These are phyloP conservation scores for Thielaviopsis populi DNA, from an alignment of 2,329 filamentous ascomycete genomes.

Conservation along the genomic window DNA sequence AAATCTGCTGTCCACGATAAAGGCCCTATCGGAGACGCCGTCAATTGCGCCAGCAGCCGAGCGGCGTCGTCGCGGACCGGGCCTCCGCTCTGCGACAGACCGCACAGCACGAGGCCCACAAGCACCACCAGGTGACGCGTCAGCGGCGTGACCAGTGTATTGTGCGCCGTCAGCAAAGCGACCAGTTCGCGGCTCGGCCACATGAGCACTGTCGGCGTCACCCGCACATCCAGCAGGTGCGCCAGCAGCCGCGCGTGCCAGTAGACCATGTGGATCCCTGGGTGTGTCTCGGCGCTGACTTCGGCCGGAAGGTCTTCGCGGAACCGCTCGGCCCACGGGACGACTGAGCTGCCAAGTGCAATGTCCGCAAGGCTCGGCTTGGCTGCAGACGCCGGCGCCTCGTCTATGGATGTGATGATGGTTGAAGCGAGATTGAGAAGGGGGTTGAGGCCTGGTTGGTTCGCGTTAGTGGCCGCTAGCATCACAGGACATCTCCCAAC, in stretches of 20 bases:
- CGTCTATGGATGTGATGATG: conserved; percentile 23
- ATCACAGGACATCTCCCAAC: background rate
- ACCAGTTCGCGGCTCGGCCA: conserved; percentile 2
- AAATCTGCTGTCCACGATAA: background rate
- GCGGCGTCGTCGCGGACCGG: conserved; percentile 42
- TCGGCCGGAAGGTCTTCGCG: conserved; percentile 46
- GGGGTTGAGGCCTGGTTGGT: conserved; percentile 36
- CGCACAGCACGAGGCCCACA: conserved; percentile 43
- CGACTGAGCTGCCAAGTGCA: background rate
- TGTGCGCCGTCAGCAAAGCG: too few species aligned
- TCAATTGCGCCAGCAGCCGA: conserved; percentile 39
- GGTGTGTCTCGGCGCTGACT: conserved; percentile 36
- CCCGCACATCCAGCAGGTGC: conserved; percentile 42
- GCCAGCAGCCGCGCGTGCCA: conserved; percentile 54
- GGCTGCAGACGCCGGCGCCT: background rate
- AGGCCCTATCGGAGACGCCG: conserved; percentile 22
- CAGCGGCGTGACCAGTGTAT: conserved; percentile 30
- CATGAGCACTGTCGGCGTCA: background rate
- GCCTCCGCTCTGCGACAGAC: conserved; percentile 27
- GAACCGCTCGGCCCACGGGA: conserved; percentile 38
- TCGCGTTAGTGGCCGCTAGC: background rate
- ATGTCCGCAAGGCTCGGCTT: conserved; percentile 1
- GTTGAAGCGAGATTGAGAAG: conserved; percentile 33
- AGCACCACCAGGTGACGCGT: conserved; percentile 52
- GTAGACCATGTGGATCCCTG: conserved; percentile 50